Evolutionary conservation across 768 basidiomycete genomes (phyloP).

Genomic region (Agaricus bisporus): DNA sequence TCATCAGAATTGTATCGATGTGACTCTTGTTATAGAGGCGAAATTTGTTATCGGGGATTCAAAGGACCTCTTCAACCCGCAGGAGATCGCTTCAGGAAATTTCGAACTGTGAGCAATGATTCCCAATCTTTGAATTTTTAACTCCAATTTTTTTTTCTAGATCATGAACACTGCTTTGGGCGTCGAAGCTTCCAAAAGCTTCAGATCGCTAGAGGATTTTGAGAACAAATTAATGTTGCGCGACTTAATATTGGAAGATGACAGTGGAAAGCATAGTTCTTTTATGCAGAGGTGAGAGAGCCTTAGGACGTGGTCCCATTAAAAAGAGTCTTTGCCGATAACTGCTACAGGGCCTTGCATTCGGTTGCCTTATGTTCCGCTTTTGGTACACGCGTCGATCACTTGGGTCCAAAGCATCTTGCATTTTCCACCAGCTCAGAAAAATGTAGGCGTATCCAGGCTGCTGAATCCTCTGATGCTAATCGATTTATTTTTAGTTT

Average conservation of each 20-base stretch:
- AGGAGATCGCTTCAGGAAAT: not conserved
- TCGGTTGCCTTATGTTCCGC: constrained; percentile 18
- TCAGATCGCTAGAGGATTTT: constrained; percentile 16
- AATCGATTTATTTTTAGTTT: not conserved
- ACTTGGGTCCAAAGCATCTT: constrained; percentile 15
- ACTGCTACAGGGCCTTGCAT: constrained; percentile 13
- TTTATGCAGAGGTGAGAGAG: constrained; percentile 16
- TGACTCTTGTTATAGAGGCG: not conserved
- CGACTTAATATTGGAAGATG: constrained; percentile 13
- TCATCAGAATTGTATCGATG: no score
- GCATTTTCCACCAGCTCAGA: constrained; percentile 13
- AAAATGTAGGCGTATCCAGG: not conserved
- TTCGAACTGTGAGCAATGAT: not conserved
- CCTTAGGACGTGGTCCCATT: not conserved
- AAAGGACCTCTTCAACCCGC: not conserved
- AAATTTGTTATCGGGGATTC: not conserved
- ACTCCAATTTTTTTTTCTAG: constrained; percentile 4
- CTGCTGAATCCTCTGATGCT: not conserved
- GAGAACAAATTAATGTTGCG: constrained; percentile 18
- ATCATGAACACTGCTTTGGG: constrained; percentile 20
- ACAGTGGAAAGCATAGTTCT: constrained; percentile 7
- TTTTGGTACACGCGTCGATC: constrained; percentile 18
- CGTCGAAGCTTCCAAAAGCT: constrained; percentile 16
- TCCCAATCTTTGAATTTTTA: not conserved
- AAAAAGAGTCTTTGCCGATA: not conserved